phyloP scores from a whole-genome alignment of 805 yeast species.

The Myxozyma sirexii region DNA sequence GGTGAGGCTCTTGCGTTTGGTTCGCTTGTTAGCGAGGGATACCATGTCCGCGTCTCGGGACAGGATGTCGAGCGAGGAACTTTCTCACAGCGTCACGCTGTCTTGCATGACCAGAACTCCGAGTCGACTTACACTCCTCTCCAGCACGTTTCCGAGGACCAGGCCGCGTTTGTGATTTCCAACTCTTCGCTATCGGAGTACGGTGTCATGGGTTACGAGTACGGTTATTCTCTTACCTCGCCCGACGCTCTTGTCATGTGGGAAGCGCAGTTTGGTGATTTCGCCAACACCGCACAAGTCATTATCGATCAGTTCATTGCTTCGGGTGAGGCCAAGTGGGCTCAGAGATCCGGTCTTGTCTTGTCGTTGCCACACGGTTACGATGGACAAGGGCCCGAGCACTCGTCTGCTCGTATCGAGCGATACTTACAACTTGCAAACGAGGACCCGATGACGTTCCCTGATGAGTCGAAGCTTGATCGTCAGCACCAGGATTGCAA shows the following conservation, averaged over 20 bases:
- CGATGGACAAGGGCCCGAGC: slow-evolving; percentile 99
- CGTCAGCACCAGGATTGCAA: slow-evolving; percentile 99
- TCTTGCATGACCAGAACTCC: slow-evolving; percentile 90
- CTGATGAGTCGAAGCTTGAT: slow-evolving; percentile 80
- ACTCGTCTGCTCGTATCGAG: slow-evolving; percentile 96
- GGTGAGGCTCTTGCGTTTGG: slow-evolving; percentile 99
- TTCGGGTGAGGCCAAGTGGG: slow-evolving; percentile 98
- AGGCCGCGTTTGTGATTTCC: slow-evolving; percentile 82
- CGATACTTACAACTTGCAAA: slow-evolving; percentile 93
- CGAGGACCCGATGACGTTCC: slow-evolving; percentile 95
- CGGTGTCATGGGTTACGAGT: slow-evolving; percentile 99
- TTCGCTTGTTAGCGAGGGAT: slow-evolving; percentile 86
- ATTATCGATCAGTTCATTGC: slow-evolving; percentile 95
- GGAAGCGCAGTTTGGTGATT: slow-evolving; percentile 99
- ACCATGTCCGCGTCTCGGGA: slow-evolving; percentile 95
- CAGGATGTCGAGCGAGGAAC: slow-evolving; percentile 99
- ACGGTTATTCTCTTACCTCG: slow-evolving; percentile 95
- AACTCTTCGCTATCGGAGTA: slow-evolving; percentile 97
- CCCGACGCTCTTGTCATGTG: slow-evolving; percentile 97
- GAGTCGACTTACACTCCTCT: slow-evolving; percentile 86
- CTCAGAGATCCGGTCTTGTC: slow-evolving; percentile 96
- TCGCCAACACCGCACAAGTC: slow-evolving; percentile 99
- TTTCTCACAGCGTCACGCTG: slow-evolving; percentile 99
- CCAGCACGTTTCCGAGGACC: slow-evolving; percentile 73
- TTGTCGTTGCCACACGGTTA: slow-evolving; percentile 98